Conservation (phyloP, 352 stramenopile genomes). For the Globisporangium mamillatum region DNA sequence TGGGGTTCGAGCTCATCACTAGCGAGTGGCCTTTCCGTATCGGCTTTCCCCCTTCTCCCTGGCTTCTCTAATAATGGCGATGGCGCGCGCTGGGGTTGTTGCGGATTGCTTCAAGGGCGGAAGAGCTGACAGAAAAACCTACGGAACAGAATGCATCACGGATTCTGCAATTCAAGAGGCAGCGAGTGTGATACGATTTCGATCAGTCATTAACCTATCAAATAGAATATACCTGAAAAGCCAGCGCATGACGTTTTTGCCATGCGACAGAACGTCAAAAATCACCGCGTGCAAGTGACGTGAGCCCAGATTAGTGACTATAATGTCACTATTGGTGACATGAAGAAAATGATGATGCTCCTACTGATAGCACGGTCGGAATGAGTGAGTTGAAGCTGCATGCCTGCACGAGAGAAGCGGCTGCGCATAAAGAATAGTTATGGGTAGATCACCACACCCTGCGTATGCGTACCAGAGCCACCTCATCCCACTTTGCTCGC, state of each 20-base stretch:
- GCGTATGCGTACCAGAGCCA: background rate
- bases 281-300: background rate
- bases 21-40: background rate
- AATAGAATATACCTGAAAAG: background rate
- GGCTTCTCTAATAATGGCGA: background rate
- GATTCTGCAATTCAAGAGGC: background rate
- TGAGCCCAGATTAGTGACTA: background rate
- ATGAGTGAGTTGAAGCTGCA: background rate
- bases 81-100: background rate
- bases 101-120: background rate
- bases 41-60: background rate
- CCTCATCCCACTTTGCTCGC: background rate
- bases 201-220: background rate
- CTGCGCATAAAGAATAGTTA: background rate
- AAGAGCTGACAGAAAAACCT: background rate
- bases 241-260: background rate
- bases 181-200: background rate
- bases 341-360: no score
- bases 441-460: background rate
- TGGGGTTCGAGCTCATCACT: conserved; percentile 37
- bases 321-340: no score
- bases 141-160: background rate
- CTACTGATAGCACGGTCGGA: no score
- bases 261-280: background rate
- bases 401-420: background rate